Conservation (phyloP, 148 eudicot genomes). For the Gaultheria prostrata region DNA sequence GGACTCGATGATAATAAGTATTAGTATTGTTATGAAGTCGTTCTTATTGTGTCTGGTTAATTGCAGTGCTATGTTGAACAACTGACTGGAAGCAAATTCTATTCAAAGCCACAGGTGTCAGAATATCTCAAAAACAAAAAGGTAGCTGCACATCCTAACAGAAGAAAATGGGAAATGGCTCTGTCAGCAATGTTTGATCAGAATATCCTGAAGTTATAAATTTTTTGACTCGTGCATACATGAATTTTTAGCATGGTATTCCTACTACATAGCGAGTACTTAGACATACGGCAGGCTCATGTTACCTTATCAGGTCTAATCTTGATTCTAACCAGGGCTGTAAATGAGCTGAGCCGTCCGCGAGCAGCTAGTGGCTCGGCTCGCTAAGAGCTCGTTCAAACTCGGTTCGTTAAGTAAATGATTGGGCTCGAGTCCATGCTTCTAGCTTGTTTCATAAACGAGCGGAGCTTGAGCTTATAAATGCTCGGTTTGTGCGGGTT, state of each 20-base stretch:
- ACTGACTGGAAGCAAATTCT: constrained; percentile 51
- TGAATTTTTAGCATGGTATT: not conserved
- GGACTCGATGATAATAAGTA: not conserved
- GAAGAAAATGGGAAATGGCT: not conserved
- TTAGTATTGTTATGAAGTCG: not conserved
- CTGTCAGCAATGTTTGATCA: constrained; percentile 19
- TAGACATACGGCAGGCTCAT: not conserved
- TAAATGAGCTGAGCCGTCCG: too few species aligned
- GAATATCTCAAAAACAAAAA: constrained; percentile 42
- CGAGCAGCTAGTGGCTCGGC: too few species aligned
- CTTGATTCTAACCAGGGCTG: constrained; percentile 1
- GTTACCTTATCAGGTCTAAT: not conserved
- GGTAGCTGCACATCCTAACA: constrained; percentile 8
- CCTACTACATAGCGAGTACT: not conserved
- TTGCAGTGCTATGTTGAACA: constrained; percentile 62
- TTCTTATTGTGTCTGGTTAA: constrained; percentile 1
- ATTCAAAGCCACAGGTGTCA: constrained; percentile 63
- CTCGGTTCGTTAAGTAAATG: too few species aligned
- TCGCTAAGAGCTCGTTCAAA: too few species aligned
- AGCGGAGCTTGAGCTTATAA: too few species aligned
- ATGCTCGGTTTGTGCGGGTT: too few species aligned
- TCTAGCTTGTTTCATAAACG: too few species aligned
- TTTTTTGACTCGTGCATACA: not conserved
- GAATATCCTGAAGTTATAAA: not conserved
- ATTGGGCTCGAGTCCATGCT: too few species aligned